A percentile compares a stretch with the other conserved stretches of the same genome.
Evolutionary conservation across 805 yeast genomes (phyloP).

Genomic region (Barnettozyma pratensis): DNA sequence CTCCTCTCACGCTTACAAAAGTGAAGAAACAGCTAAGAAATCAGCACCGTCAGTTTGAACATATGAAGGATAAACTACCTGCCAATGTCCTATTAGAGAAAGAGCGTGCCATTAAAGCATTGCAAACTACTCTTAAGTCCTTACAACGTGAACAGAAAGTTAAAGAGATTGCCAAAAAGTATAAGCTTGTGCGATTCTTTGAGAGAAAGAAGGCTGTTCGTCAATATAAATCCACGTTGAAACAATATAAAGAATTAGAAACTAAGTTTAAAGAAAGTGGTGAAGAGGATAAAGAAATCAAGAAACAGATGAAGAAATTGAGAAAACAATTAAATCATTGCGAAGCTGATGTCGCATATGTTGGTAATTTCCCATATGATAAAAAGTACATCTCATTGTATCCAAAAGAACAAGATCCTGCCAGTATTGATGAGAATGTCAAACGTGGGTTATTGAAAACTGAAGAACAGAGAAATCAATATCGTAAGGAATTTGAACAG

Average conservation of each 20-base stretch:
- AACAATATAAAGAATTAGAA: conserved; percentile 24
- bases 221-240: conserved; percentile 47
- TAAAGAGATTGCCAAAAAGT: conserved; percentile 57
- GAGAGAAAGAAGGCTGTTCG: conserved; percentile 83
- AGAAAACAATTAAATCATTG: conserved; percentile 49
- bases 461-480: conserved; percentile 39
- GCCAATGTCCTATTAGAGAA: conserved; percentile 63
- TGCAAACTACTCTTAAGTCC: conserved; percentile 50
- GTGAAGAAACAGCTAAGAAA: conserved; percentile 86
- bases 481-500: conserved; percentile 47
- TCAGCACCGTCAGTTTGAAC: conserved; percentile 59
- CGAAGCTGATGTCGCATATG: conserved; percentile 70
- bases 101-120: conserved; percentile 69
- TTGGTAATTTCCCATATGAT: conserved; percentile 69
- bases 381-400: conserved; percentile 77
- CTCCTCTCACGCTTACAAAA: conserved; percentile 33
- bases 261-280: conserved; percentile 23
- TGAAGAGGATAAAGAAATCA: conserved; percentile 22
- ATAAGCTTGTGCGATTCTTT: conserved; percentile 90
- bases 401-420: conserved; percentile 40
- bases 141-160: conserved; percentile 41
- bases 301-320: conserved; percentile 37
- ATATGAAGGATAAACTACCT: conserved; percentile 51
- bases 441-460: conserved; percentile 37
- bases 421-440: conserved; percentile 17